Percentiles rank a stretch among this genome's conserved stretches.
phyloP scores from a whole-genome alignment of 2,329 filamentous ascomycete species.

The Fusarium fracticaudum region DNA sequence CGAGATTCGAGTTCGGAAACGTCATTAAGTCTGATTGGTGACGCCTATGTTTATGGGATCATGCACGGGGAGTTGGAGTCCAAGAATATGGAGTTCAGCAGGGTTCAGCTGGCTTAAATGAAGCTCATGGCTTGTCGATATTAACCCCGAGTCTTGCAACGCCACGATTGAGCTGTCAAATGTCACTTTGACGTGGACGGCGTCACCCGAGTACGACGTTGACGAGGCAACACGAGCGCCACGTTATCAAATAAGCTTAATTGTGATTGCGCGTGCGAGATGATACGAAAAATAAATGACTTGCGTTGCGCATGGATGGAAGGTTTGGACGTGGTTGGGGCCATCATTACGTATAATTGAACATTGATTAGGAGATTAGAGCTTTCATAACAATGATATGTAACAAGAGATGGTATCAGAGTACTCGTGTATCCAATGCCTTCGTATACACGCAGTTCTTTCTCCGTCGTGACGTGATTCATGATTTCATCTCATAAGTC shows the following conservation, averaged over 20 bases:
- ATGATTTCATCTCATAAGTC: conserved; percentile 16
- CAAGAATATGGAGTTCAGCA: not conserved
- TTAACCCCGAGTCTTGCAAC: not conserved
- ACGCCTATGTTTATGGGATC: not conserved
- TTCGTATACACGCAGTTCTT: not conserved
- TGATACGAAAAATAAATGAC: not conserved
- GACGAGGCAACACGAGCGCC: not conserved
- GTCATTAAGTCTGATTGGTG: not conserved
- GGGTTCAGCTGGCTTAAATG: not conserved
- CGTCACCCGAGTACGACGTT: not conserved
- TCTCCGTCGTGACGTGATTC: not conserved
- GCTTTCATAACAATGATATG: not conserved
- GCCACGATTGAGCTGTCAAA: not conserved
- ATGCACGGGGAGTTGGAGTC: not conserved
- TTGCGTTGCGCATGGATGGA: too few relatives aligned
- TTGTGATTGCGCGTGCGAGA: not conserved
- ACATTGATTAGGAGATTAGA: not conserved
- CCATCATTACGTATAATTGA: not conserved
- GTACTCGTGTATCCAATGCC: not conserved
- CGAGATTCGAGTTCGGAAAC: not conserved
- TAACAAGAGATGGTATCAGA: not conserved
- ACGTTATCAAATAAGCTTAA: not conserved
- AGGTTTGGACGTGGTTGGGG: not conserved
- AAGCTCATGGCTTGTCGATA: not conserved
- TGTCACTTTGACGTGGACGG: not conserved